Conservation (phyloP, 2,329 filamentous ascomycete species). For the Colletotrichum endophyticum region DNA sequence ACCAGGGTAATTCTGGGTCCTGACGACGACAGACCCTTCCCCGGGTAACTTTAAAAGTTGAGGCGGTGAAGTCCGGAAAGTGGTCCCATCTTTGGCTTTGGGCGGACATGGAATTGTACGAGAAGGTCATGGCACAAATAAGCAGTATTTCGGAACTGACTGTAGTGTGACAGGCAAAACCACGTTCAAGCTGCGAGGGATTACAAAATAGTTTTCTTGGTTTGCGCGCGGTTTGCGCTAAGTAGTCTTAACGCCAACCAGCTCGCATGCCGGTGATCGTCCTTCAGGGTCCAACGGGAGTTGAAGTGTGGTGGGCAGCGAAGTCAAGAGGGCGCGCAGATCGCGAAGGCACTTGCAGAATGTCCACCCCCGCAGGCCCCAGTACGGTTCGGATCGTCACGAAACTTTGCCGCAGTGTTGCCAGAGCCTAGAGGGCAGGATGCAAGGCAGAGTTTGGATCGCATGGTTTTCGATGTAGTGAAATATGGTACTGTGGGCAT, state of each 20-base stretch:
- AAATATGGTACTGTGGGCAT: neutral
- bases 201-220: neutral
- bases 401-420: conserved; percentile 10
- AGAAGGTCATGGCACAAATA: neutral
- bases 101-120: neutral
- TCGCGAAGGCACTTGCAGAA: conserved; percentile 13
- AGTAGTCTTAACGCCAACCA: neutral
- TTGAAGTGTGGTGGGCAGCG: conserved; percentile 1
- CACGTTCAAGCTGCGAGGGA: neutral
- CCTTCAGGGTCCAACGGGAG: conserved; percentile 10
- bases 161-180: neutral
- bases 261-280: conserved; percentile 5
- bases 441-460: neutral
- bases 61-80: neutral
- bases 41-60: neutral
- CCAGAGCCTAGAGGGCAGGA: neutral
- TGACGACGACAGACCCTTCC: neutral
- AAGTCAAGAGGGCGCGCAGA: conserved; percentile 4
- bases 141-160: neutral
- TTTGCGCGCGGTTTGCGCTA: neutral
- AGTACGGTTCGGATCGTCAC: conserved; percentile 6
- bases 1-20: neutral
- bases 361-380: conserved; percentile 12
- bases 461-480: neutral
- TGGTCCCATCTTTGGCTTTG: neutral